phyloP scores from a whole-genome alignment of 805 yeast species.

The Priceomyces castillae region DNA sequence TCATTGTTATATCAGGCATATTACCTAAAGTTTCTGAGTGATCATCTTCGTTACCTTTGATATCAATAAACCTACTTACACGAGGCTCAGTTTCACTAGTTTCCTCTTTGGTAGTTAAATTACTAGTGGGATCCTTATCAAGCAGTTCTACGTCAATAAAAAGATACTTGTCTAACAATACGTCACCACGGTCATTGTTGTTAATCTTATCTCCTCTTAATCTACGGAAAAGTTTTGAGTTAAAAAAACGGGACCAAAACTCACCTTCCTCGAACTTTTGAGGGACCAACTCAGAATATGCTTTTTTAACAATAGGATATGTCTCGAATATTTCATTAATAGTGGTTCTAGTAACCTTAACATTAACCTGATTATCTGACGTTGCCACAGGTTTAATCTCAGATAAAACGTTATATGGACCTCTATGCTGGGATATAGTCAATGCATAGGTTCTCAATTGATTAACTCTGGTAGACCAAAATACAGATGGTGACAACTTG shows the following conservation, averaged over 20 bases:
- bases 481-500: constrained; percentile 74
- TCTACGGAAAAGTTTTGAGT: constrained; percentile 82
- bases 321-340: constrained; percentile 87
- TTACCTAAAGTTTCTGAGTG: constrained; percentile 75
- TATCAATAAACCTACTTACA: constrained; percentile 71
- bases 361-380: constrained; percentile 89
- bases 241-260: constrained; percentile 95
- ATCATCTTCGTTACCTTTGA: constrained; percentile 79
- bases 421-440: constrained; percentile 77
- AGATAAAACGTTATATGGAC: constrained; percentile 90
- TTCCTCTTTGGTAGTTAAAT: constrained; percentile 24
- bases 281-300: constrained; percentile 90
- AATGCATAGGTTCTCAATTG: constrained; percentile 82
- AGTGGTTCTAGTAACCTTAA: constrained; percentile 85
- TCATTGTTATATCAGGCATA: constrained; percentile 87
- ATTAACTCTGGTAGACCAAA: constrained; percentile 83
- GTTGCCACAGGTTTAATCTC: constrained; percentile 94
- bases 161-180: constrained; percentile 79
- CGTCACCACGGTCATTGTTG: constrained; percentile 78
- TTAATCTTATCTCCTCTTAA: constrained; percentile 82
- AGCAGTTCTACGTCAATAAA: constrained; percentile 59
- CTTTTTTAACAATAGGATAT: constrained; percentile 86
- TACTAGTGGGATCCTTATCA: constrained; percentile 26
- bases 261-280: constrained; percentile 76
- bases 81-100: constrained; percentile 22